Percentiles rank a stretch among this genome's conserved stretches.
Evolutionary conservation across 2,329 filamentous ascomycete species (phyloP).

Genomic region (Onygena corvina): DNA sequence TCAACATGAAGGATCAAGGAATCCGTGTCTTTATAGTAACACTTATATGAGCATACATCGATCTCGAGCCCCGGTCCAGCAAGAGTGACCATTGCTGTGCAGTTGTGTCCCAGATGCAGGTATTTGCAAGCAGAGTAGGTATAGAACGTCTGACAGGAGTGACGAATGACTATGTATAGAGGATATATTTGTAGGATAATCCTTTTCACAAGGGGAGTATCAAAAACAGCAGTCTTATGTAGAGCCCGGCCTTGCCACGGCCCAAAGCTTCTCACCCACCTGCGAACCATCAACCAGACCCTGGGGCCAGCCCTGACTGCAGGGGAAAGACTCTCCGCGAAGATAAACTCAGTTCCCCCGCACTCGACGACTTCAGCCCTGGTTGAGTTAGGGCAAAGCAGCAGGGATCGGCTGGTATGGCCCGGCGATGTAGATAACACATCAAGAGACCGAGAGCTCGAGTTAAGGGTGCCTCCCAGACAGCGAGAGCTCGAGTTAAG

Average conservation of each 20-base stretch:
- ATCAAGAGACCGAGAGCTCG: too few species aligned
- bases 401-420: too few species aligned
- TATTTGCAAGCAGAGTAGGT: too few species aligned
- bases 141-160: neutral
- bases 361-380: too few species aligned
- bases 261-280: neutral
- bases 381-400: too few species aligned
- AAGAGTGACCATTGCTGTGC: conserved; percentile 1
- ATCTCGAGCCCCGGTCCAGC: neutral
- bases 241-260: neutral
- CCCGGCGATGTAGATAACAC: too few species aligned
- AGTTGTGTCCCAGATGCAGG: too few species aligned
- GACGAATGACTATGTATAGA: neutral
- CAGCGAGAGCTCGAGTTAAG: too few species aligned
- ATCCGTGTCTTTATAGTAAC: neutral
- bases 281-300: neutral
- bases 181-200: neutral
- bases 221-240: neutral
- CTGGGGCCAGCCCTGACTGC: too few species aligned
- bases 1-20: neutral
- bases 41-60: neutral
- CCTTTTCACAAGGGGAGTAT: neutral
- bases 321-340: too few species aligned
- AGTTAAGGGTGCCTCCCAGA: too few species aligned
- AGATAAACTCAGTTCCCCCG: too few species aligned